These are phyloP conservation scores for Pleurostoma richardsiae DNA, from an alignment of 2,329 filamentous ascomycete species.

Conservation along the genomic window DNA sequence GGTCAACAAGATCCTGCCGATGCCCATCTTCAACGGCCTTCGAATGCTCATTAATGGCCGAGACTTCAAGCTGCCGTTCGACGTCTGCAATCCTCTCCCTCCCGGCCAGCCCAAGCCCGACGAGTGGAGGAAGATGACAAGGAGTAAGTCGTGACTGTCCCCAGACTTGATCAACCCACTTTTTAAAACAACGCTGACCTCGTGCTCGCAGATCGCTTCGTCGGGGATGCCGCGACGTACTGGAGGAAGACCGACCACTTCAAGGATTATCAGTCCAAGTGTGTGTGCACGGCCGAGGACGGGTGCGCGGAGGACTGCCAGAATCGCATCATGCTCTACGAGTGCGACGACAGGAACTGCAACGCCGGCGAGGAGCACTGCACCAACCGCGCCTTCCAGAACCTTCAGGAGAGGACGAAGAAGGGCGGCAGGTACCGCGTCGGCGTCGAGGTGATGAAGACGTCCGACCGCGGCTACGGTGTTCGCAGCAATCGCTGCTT, in stretches of 20 bases:
- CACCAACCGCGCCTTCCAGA: constrained; percentile 82
- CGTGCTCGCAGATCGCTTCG: constrained; percentile 69
- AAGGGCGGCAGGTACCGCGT: constrained; percentile 82
- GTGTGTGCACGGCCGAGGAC: constrained; percentile 70
- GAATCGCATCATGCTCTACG: constrained; percentile 95
- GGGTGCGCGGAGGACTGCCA: constrained; percentile 89
- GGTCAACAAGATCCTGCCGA: constrained; percentile 57
- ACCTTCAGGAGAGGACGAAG: constrained; percentile 69
- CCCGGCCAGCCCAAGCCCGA: constrained; percentile 85
- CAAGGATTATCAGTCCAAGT: constrained; percentile 70
- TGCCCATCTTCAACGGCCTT: constrained; percentile 75
- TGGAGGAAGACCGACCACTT: constrained; percentile 77
- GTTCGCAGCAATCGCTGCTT: constrained; percentile 89
- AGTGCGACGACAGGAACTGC: constrained; percentile 90
- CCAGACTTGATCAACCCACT: not conserved
- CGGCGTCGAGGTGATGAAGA: constrained; percentile 93
- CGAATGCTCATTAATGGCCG: constrained; percentile 65
- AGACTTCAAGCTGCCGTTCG: constrained; percentile 85
- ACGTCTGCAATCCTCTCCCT: constrained; percentile 83
- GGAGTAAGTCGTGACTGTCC: constrained; percentile 50
- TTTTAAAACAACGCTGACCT: constrained; percentile 7
- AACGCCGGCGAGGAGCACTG: constrained; percentile 69
- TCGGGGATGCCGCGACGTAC: constrained; percentile 72
- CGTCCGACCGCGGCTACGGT: constrained; percentile 80
- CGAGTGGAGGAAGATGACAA: constrained; percentile 87